These are phyloP conservation scores for Penicillium sumatraense DNA, from an alignment of 2,329 filamentous ascomycete species.

Conservation along the genomic window DNA sequence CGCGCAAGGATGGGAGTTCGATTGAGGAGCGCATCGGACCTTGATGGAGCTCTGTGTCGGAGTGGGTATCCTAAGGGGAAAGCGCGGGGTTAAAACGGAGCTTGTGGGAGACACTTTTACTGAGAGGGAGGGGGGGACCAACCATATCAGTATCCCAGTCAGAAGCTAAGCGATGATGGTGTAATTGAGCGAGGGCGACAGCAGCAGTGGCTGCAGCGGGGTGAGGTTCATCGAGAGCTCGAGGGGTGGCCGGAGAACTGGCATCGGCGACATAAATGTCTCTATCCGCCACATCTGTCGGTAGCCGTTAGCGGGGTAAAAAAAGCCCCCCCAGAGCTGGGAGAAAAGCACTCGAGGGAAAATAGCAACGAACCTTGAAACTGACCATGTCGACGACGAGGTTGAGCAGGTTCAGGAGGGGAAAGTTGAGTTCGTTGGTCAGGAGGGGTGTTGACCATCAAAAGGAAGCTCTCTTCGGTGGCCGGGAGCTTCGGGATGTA, in stretches of 20 bases:
- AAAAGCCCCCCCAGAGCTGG: neutral
- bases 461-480: constrained; percentile 93
- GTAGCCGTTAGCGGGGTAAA: constrained; percentile 23
- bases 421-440: constrained; percentile 67
- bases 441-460: constrained; percentile 93
- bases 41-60: constrained; percentile 69
- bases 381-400: constrained; percentile 43
- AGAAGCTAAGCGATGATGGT: constrained; percentile 74
- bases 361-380: constrained; percentile 26
- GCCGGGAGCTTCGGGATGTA: constrained; percentile 98
- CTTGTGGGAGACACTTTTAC: constrained; percentile 2
- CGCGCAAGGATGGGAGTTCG: constrained; percentile 73
- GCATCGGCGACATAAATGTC: constrained; percentile 71
- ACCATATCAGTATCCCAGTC: constrained; percentile 81
- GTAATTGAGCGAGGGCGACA: constrained; percentile 83
- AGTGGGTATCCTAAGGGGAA: constrained; percentile 67
- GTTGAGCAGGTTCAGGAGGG: constrained; percentile 42
- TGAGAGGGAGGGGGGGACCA: constrained; percentile 41
- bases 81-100: constrained; percentile 29
- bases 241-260: constrained; percentile 70
- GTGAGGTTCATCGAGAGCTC: constrained; percentile 70
- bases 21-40: constrained; percentile 68
- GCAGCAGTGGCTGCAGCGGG: constrained; percentile 76
- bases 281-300: constrained; percentile 64
- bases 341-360: neutral